Evolutionary conservation across 208 protist genomes (phyloP).

Genomic region (Acanthamoeba pearcei): DNA sequence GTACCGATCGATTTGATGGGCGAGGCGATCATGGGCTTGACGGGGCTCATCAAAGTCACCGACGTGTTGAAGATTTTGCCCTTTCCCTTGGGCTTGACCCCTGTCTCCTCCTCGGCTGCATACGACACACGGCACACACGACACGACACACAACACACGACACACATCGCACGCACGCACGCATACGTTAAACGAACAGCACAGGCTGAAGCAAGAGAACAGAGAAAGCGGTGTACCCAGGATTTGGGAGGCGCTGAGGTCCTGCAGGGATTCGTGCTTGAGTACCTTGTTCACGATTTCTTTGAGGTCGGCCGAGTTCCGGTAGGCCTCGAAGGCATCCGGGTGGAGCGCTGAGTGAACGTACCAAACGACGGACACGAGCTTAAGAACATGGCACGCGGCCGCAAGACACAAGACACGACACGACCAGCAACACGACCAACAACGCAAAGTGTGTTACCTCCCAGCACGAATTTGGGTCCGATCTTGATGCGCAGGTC

Average conservation of each 20-base stretch:
- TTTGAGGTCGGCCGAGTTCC: conserved; percentile 46
- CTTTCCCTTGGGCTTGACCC: conserved; percentile 18
- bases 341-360: conserved; percentile 77
- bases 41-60: conserved; percentile 78
- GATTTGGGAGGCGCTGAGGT: conserved; percentile 3
- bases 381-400: too few relatives aligned
- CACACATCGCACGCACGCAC: not conserved
- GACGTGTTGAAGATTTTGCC: not conserved
- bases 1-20: not conserved
- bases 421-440: too few relatives aligned
- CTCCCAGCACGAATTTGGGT: conserved; percentile 71
- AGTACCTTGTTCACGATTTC: conserved; percentile 7
- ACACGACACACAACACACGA: too few relatives aligned
- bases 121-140: not conserved
- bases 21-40: conserved; percentile 82
- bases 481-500: conserved; percentile 81
- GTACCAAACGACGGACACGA: not conserved
- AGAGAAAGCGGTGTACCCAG: conserved; percentile 72
- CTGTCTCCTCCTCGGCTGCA: not conserved
- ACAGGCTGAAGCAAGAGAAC: not conserved
- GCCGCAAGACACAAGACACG: too few relatives aligned
- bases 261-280: conserved; percentile 10
- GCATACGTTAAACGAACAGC: too few relatives aligned
- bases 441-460: not conserved
- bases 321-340: conserved; percentile 77